Percentiles rank a stretch among this genome's conserved stretches.
These are phyloP conservation scores for Globisporangium paroecandrum DNA, from an alignment of 352 stramenopile genomes.

Conservation along the genomic window DNA sequence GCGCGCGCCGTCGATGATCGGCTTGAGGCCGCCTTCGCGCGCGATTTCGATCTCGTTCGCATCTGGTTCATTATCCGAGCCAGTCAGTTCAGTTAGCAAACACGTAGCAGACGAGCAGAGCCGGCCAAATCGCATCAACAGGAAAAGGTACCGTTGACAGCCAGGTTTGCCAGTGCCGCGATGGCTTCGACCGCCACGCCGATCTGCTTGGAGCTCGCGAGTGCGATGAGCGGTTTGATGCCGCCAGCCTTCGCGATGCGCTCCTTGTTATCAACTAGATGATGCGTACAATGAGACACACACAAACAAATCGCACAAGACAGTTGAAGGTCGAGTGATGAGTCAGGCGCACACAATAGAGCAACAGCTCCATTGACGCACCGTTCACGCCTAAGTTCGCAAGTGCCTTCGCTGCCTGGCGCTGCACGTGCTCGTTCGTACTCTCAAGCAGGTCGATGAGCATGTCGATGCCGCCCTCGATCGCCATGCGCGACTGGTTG, in stretches of 20 bases:
- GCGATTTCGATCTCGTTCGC: slow-evolving; percentile 92
- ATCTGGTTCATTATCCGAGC: slow-evolving; percentile 37
- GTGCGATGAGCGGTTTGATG: slow-evolving; percentile 83
- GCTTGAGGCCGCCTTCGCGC: slow-evolving; percentile 80
- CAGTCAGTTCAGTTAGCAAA: not conserved
- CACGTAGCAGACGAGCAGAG: not conserved
- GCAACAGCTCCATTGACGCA: slow-evolving; percentile 19
- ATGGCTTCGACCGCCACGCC: slow-evolving; percentile 89
- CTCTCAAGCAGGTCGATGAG: slow-evolving; percentile 89
- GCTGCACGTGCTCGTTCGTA: slow-evolving; percentile 86
- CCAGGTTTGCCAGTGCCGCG: slow-evolving; percentile 92
- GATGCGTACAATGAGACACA: not conserved
- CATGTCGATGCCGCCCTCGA: slow-evolving; percentile 92
- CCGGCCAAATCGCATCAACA: not conserved
- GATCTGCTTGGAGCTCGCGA: slow-evolving; percentile 80
- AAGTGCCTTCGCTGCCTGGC: slow-evolving; percentile 92
- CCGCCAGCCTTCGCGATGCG: slow-evolving; percentile 88
- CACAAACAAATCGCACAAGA: not conserved
- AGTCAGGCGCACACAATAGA: not conserved
- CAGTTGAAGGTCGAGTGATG: not conserved
- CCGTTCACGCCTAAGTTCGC: slow-evolving; percentile 92
- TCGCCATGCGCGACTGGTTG: slow-evolving; percentile 93
- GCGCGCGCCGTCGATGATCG: slow-evolving; percentile 85
- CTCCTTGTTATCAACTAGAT: slow-evolving; percentile 90
- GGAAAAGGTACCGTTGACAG: slow-evolving; percentile 84